A percentile compares a stretch with the other conserved stretches of the same genome.
These are phyloP conservation scores for Cinnamomum micranthum DNA, from an alignment of 164 flowering plant genomes.

Conservation along the genomic window DNA sequence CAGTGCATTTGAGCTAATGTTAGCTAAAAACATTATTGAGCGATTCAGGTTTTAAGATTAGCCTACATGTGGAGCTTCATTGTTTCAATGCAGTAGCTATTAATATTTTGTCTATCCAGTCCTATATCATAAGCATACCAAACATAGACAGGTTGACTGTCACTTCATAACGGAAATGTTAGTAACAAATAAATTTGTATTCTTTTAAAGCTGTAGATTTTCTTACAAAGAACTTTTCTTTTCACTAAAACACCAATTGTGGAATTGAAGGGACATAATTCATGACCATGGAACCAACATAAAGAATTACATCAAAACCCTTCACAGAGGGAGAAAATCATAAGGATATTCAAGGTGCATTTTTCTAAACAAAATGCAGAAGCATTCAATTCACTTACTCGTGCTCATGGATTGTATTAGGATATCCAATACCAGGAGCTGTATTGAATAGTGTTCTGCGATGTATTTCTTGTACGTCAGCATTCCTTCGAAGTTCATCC, in stretches of 20 bases:
- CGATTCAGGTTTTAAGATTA: no score
- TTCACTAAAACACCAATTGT: background rate
- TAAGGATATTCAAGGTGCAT: background rate
- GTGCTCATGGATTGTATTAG: slow-evolving; percentile 67
- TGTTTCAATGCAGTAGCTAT: no score
- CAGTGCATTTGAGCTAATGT: no score
- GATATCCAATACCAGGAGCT: slow-evolving; percentile 42
- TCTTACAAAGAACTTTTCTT: background rate
- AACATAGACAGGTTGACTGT: no score
- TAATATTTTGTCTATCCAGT: no score
- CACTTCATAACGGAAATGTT: no score
- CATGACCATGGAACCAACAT: background rate
- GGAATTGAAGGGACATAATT: background rate
- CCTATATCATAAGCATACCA: no score
- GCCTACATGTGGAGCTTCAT: no score
- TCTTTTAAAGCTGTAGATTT: no score
- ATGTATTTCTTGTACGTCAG: slow-evolving; percentile 84
- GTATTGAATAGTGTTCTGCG: slow-evolving; percentile 68
- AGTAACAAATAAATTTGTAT: no score
- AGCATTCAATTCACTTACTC: slow-evolving; percentile 51
- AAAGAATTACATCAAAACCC: background rate
- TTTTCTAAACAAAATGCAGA: background rate
- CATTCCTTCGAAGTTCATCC: slow-evolving; percentile 74
- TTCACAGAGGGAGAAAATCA: background rate
- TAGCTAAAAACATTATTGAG: no score